Conservation (phyloP, 169 alveolate genomes). For the Toxoplasma gondii region DNA sequence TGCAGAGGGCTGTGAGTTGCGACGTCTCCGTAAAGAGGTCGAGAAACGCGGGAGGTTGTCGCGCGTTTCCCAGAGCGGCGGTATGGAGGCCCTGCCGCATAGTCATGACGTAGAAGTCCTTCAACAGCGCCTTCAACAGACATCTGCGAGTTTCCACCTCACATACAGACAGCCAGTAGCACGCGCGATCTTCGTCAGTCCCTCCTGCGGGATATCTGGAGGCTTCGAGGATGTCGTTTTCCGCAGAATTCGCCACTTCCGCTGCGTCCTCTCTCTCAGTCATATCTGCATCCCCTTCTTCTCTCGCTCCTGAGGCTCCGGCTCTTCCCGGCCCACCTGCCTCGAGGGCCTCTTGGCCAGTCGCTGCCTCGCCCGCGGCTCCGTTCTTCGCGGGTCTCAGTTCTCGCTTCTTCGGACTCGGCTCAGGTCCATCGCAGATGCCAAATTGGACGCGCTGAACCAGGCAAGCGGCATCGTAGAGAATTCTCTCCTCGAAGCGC, state of each 20-base stretch:
- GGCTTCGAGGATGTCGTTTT: not conserved
- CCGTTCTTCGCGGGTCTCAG: not conserved
- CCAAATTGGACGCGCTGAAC: slow-evolving; percentile 39
- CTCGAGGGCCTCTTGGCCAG: not conserved
- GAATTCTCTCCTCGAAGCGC: slow-evolving; percentile 52
- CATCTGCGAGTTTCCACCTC: slow-evolving; percentile 62
- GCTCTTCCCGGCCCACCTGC: not conserved
- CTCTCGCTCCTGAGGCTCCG: not conserved
- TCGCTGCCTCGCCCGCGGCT: not conserved
- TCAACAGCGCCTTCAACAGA: slow-evolving; percentile 46
- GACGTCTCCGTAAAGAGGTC: slow-evolving; percentile 45
- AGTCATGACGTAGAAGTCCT: slow-evolving; percentile 47
- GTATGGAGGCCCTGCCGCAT: slow-evolving; percentile 38
- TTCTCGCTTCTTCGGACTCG: not conserved
- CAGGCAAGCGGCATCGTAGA: slow-evolving; percentile 61
- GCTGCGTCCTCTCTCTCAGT: not conserved
- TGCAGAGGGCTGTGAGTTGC: slow-evolving; percentile 41
- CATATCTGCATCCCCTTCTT: too few species aligned
- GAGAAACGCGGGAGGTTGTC: slow-evolving; percentile 30
- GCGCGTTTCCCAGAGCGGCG: not conserved
- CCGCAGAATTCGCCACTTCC: not conserved
- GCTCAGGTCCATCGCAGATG: not conserved
- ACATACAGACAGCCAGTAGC: slow-evolving; percentile 55
- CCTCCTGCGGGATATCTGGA: not conserved
- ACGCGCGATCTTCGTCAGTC: slow-evolving; percentile 46